A percentile compares a stretch with the other conserved stretches of the same genome.
phyloP scores from a whole-genome alignment of 345 rosid species.

The Streptanthus diversifolius region DNA sequence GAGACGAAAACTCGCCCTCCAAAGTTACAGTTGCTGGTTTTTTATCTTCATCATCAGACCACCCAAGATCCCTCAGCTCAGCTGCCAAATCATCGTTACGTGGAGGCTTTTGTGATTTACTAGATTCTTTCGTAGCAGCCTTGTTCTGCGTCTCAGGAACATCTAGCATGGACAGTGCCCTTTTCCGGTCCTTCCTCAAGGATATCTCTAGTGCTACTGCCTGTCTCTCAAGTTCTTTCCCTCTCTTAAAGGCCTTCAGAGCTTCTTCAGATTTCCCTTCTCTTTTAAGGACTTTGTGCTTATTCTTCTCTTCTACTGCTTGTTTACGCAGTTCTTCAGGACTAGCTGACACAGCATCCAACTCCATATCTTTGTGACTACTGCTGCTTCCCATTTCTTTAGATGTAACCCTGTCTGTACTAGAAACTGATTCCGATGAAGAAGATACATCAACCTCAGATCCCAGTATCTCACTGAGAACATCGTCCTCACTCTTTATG shows the following conservation, averaged over 20 bases:
- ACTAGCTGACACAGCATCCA: slow-evolving; percentile 34
- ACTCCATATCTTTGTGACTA: slow-evolving; percentile 25
- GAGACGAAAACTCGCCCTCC: slow-evolving; percentile 84
- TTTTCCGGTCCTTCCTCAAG: slow-evolving; percentile 55
- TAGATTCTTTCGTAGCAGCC: slow-evolving; percentile 45
- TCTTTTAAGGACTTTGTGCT: slow-evolving; percentile 65
- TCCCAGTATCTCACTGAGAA: slow-evolving; percentile 65
- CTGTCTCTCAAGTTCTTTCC: slow-evolving; percentile 90
- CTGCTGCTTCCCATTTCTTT: slow-evolving; percentile 44
- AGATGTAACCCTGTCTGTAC: slow-evolving; percentile 27
- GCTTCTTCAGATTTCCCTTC: slow-evolving; percentile 88
- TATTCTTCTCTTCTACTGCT: slow-evolving; percentile 73
- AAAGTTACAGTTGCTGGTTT: slow-evolving; percentile 47
- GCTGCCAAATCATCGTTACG: slow-evolving; percentile 56
- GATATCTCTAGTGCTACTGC: slow-evolving; percentile 70
- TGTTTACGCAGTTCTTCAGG: slow-evolving; percentile 70
- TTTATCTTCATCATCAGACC: slow-evolving; percentile 73
- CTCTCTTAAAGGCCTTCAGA: slow-evolving; percentile 79
- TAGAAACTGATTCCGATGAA: slow-evolving; percentile 40
- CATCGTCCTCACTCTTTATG: slow-evolving; percentile 55
- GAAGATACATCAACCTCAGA: slow-evolving; percentile 53
- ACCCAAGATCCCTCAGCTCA: slow-evolving; percentile 76
- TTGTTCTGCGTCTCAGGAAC: slow-evolving; percentile 38
- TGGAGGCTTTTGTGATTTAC: slow-evolving; percentile 38
- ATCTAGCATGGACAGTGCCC: slow-evolving; percentile 35